phyloP scores from a whole-genome alignment of 208 protist species.

The Leishmania lainsoni region DNA sequence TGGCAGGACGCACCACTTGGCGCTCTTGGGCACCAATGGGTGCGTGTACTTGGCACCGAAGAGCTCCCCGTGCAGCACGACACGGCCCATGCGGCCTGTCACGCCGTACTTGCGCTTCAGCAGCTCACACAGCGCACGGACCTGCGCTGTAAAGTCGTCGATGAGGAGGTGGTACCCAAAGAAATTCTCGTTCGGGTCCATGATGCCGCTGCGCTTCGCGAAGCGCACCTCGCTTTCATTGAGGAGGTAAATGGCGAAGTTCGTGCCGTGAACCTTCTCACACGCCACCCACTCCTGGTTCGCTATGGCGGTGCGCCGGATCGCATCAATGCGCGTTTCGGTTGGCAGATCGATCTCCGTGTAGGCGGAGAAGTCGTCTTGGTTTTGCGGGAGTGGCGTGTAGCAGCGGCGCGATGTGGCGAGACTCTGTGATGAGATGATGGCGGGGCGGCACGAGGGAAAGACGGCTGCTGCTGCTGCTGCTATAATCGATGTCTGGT shows the following conservation, averaged over 20 bases:
- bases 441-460: background rate
- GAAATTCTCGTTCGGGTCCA: constrained; percentile 91
- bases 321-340: constrained; percentile 81
- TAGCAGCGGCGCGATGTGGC: constrained; percentile 33
- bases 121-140: constrained; percentile 65
- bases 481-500: background rate
- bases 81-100: constrained; percentile 56
- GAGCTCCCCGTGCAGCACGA: constrained; percentile 85
- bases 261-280: constrained; percentile 90
- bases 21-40: constrained; percentile 81
- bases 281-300: constrained; percentile 82
- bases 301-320: constrained; percentile 63
- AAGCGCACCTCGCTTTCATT: constrained; percentile 68
- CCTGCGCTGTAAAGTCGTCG: constrained; percentile 70
- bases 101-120: constrained; percentile 78
- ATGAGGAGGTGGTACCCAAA: constrained; percentile 88
- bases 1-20: constrained; percentile 82
- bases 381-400: constrained; percentile 69
- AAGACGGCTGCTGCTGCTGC: background rate
- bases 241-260: constrained; percentile 85
- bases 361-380: constrained; percentile 82
- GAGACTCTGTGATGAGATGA: background rate
- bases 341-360: constrained; percentile 85
- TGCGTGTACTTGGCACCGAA: constrained; percentile 90
- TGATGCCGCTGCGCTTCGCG: constrained; percentile 86